A percentile compares a stretch with the other conserved stretches of the same genome.
Evolutionary conservation across 176 grass and related monocot genomes (phyloP).

Genomic region (Bolboschoenus planiculmis): DNA sequence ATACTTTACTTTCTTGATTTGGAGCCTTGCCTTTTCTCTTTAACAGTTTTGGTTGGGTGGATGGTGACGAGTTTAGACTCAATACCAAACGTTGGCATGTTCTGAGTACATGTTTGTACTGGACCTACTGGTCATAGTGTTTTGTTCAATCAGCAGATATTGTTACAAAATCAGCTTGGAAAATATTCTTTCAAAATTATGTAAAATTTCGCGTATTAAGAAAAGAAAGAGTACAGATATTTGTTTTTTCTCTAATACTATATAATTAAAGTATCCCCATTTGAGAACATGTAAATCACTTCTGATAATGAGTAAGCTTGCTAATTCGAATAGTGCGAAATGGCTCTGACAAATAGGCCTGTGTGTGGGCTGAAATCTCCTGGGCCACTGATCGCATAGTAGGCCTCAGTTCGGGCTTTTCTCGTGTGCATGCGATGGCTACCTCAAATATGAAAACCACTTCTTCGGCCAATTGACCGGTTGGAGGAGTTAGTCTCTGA

Average conservation of each 20-base stretch:
- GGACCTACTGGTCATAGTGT: background rate
- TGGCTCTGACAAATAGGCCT: conserved; percentile 36
- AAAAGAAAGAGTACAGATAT: background rate
- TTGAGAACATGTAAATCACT: conserved; percentile 27
- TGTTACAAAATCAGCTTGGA: background rate
- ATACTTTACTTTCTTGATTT: background rate
- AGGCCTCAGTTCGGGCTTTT: conserved; percentile 46
- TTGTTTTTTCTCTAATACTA: background rate
- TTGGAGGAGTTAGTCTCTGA: conserved; percentile 37
- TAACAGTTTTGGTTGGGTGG: conserved; percentile 1
- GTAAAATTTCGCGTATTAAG: background rate
- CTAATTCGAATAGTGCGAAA: conserved; percentile 36
- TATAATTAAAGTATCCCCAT: background rate
- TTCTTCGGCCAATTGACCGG: conserved; percentile 41
- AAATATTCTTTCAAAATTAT: conserved; percentile 12
- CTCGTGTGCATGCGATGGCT: conserved; percentile 44
- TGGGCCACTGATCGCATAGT: conserved; percentile 53
- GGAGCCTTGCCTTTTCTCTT: background rate
- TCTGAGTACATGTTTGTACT: background rate
- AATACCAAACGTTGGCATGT: background rate
- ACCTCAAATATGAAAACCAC: conserved; percentile 51
- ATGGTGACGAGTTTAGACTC: background rate
- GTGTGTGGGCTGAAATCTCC: conserved; percentile 61
- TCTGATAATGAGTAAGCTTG: conserved; percentile 24
- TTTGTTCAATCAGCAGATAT: background rate